Percentiles rank a stretch among this genome's conserved stretches.
Evolutionary conservation across 441 rosid species (phyloP).

Genomic region (Aleurites moluccanus): DNA sequence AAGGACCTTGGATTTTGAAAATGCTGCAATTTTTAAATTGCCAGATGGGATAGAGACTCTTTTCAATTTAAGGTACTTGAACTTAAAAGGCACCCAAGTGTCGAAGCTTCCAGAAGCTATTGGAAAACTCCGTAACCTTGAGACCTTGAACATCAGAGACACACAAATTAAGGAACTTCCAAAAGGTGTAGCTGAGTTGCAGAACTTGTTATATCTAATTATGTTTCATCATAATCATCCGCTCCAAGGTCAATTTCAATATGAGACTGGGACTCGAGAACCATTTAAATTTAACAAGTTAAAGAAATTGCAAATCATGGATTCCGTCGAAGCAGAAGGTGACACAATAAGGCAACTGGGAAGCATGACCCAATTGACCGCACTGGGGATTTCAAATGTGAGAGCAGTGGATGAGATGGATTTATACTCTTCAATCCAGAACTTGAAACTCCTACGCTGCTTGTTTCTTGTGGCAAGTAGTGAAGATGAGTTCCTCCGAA

Average conservation of each 20-base stretch:
- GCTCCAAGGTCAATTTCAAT: not conserved
- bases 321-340: constrained; percentile 5
- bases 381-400: constrained; percentile 35
- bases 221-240: constrained; percentile 18
- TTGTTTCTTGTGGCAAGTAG: constrained; percentile 23
- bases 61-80: constrained; percentile 41
- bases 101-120: constrained; percentile 36
- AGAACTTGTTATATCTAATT: constrained; percentile 28
- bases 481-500: constrained; percentile 18
- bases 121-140: constrained; percentile 32
- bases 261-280: constrained; percentile 19
- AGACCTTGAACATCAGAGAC: constrained; percentile 14
- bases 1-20: constrained; percentile 36
- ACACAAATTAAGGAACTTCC: constrained; percentile 23
- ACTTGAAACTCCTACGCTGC: constrained; percentile 26
- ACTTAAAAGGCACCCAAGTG: constrained; percentile 31
- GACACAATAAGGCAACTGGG: not conserved
- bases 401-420: constrained; percentile 27
- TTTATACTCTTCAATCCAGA: constrained; percentile 31
- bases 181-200: constrained; percentile 22
- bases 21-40: constrained; percentile 18
- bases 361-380: constrained; percentile 8
- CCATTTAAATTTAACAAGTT: constrained; percentile 21
- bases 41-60: constrained; percentile 30
- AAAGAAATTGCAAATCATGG: constrained; percentile 36